Base-by-base conservation (phyloP, 345 rosid genomes). In the Punica granatum region DNA sequence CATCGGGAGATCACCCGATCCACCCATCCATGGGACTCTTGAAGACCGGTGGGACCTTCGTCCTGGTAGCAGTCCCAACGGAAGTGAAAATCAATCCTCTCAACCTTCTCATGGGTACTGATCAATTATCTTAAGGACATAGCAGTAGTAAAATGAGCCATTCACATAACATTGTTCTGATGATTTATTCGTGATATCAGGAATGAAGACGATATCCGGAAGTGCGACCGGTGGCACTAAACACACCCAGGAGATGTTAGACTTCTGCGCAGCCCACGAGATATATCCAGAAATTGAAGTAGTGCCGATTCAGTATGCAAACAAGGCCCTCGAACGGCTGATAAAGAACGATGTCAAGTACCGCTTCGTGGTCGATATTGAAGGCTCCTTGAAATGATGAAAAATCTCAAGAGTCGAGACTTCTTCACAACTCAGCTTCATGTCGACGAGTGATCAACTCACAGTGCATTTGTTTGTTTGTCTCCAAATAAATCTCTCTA, bases 1-100 rank as follows among this genome's bases (percentile, higher is more conserved):
- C 97, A 60, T 84, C 96, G 32, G 97, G 96, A n/a, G 88, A 87
- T 74, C 97, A 90, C 76, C 79, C 84, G 16, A 85, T 90, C 68
- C 93, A 92, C 79, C 82, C 83, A 41, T 86, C 72, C 90, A 65
- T 92, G 90, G 81, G 89, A 9, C 79, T 90, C n/a, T 66, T 90
- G 79, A 92, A 84, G 80, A 74, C 79, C 0, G 77, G 81, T 60
- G 98, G 98, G 25, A 71, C 81, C 66, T 81, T 82, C 64, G 89
- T 69, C 67, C 70, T 90, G 2, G 96, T 90, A 7, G 96, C 93
- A 7, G 76, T 83, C 84, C 96, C 97, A 33, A 77, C 87, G 46
- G 89, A 87, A 77, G 79, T 92, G 36, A 88, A 87, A 84, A 77
- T 92, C 71, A 82, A 80, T 75, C 93, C 97, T 16, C 86, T 85